phyloP scores from a whole-genome alignment of 768 basidiomycete genomes.

The Amanita jacksonii region DNA sequence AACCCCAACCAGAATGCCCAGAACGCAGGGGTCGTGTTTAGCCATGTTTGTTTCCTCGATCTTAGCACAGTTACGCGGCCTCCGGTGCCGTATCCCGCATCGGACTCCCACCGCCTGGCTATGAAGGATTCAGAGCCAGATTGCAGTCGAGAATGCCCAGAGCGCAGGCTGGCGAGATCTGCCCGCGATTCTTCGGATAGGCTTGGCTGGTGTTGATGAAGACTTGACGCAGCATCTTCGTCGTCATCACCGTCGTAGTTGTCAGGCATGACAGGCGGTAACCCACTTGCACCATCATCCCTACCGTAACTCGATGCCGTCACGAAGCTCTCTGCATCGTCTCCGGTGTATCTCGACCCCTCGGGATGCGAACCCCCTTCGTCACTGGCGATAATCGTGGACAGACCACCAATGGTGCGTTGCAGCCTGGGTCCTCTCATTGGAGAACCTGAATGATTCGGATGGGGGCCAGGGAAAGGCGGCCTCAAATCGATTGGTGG shows the following conservation, averaged over 20 bases:
- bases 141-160: slow-evolving; percentile 9
- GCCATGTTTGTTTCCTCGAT: slow-evolving; percentile 18
- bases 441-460: slow-evolving; percentile 21
- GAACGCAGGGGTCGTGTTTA: slow-evolving; percentile 32
- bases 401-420: slow-evolving; percentile 21
- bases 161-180: slow-evolving; percentile 6
- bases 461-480: slow-evolving; percentile 36
- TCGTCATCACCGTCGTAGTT: slow-evolving; percentile 6
- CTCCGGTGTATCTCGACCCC: slow-evolving; percentile 23
- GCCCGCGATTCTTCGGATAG: slow-evolving; percentile 2
- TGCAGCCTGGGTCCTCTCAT: slow-evolving; percentile 14
- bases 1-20: slow-evolving; percentile 74
- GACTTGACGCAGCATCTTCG: background rate
- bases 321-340: slow-evolving; percentile 48
- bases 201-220: background rate
- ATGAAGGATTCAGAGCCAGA: slow-evolving; percentile 44
- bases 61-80: slow-evolving; percentile 13
- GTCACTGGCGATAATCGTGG: slow-evolving; percentile 31
- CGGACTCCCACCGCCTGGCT: slow-evolving; percentile 39
- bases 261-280: background rate
- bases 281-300: background rate
- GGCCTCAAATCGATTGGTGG: slow-evolving; percentile 43
- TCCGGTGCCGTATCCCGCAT: slow-evolving; percentile 26
- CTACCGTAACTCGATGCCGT: slow-evolving; percentile 26
- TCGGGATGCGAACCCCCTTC: slow-evolving; percentile 17